Evolutionary conservation across 164 flowering plant species (phyloP).

Genomic region (Aristolochia californica): DNA sequence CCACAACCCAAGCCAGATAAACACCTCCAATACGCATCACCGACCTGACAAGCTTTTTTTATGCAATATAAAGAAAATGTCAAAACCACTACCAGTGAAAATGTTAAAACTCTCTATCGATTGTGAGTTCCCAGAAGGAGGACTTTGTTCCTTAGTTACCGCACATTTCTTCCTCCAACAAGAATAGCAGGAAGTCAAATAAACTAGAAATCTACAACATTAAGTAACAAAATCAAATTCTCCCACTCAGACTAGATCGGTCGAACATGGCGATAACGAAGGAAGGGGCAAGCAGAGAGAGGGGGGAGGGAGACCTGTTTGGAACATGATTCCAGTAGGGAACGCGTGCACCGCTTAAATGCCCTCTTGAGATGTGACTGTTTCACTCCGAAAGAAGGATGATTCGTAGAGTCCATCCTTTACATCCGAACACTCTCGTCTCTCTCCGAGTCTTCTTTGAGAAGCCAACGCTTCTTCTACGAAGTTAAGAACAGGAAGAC

Average conservation of each 20-base stretch:
- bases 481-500: neutral
- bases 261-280: neutral
- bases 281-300: neutral
- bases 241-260: too few species aligned
- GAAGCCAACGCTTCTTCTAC: neutral
- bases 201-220: neutral
- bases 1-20: too few species aligned
- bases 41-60: too few species aligned
- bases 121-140: neutral
- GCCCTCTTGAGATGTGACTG: slow-evolving; percentile 39
- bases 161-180: neutral
- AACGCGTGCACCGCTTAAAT: slow-evolving; percentile 36
- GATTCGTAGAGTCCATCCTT: slow-evolving; percentile 13
- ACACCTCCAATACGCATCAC: too few species aligned
- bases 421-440: neutral
- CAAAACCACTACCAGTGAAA: too few species aligned
- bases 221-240: too few species aligned
- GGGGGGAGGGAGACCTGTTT: slow-evolving; percentile 26
- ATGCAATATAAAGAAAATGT: too few species aligned
- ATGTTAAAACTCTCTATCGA: too few species aligned
- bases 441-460: neutral
- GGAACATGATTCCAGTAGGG: slow-evolving; percentile 48
- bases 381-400: slow-evolving; percentile 21
- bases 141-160: neutral
- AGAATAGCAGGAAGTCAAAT: neutral